Base-by-base conservation (phyloP, 2,329 filamentous ascomycete genomes). In the Penicillium aurantiogriseum region DNA sequence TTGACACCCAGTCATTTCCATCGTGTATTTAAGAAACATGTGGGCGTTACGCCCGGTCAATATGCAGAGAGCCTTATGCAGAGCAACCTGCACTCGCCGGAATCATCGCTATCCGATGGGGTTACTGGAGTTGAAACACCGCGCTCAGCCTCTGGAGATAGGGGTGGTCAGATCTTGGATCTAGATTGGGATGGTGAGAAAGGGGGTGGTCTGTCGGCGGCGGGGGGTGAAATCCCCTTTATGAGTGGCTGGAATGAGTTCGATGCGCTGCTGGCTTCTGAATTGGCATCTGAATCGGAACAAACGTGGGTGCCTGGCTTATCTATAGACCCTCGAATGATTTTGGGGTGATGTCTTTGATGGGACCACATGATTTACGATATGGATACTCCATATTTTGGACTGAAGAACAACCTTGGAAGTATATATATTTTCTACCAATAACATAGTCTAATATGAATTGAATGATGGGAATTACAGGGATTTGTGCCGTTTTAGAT, bases 1-100 rank as follows among this genome's bases (percentile, higher is more conserved):
- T 65, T 83, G 56, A 82, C 80, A 19, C 74, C 80, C 25, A 77
- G 80, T 59, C 81, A 84, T 67, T 80, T 84, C 59, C 81, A 83
- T 67, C 79, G 81, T 27, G 76, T 82, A 35, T 84, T 84, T 65
- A 84, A 83, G 67, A 78, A 79, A 55, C 74, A 75, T 17, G 77
- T 74, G 49, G 80, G 81, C 29, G 63, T 81, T 21, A 83, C 81
- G 47, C 82, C 81, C 3, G 79, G 78, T 21, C 71, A 71, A 57
- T 76, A 74, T 67, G 65, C 64, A 49, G 53, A 55, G 51, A 58
- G 62, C 48, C 46, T 65, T 42, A 29, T 42, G 38, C 57, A 59
- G 31, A 52, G 56, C 36, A 25, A 46, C 31, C 27, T 25, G 11
- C 42, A 44, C 33, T 38, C 55, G 3, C 54, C 60, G 21, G 55